Percentiles rank a stretch among this genome's conserved stretches.
Conservation (phyloP, 352 stramenopile species). For the Globisporangium takayamanum region DNA sequence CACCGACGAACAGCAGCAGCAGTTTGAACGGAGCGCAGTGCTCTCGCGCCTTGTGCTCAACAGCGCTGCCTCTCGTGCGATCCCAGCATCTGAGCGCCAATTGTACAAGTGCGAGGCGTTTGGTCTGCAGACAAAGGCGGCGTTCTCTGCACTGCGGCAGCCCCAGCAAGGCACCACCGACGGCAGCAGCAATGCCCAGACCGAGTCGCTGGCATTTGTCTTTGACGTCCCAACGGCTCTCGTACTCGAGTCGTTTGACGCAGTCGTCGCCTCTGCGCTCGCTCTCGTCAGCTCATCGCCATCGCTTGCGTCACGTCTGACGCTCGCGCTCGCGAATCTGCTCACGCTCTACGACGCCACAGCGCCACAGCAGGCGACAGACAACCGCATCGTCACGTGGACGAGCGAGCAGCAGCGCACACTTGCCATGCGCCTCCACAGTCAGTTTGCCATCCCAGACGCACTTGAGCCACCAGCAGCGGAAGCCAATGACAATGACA, state of each 20-base stretch:
- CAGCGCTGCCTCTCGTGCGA: conserved; percentile 7
- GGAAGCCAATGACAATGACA: neutral
- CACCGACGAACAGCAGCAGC: neutral
- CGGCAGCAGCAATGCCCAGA: neutral
- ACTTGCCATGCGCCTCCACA: conserved; percentile 24
- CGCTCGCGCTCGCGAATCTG: conserved; percentile 35
- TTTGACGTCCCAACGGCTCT: conserved; percentile 21
- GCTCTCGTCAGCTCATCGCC: neutral
- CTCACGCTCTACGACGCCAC: conserved; percentile 19
- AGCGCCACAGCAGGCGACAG: neutral
- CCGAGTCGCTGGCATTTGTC: conserved; percentile 9
- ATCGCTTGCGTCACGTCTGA: conserved; percentile 10
- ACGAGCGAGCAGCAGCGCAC: conserved; percentile 29
- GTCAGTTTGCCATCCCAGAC: conserved; percentile 26
- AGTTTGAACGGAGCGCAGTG: conserved; percentile 39
- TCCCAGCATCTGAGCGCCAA: conserved; percentile 7
- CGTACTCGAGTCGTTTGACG: conserved; percentile 23
- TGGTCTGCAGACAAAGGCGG: conserved; percentile 47
- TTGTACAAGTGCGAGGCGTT: conserved; percentile 22
- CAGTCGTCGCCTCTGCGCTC: conserved; percentile 7
- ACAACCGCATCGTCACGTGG: conserved; percentile 18
- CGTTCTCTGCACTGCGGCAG: conserved; percentile 26
- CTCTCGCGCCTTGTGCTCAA: conserved; percentile 19
- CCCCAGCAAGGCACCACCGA: neutral
- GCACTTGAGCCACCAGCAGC: neutral